Percentiles rank a stretch among this genome's conserved stretches.
Conservation (phyloP, 2,329 filamentous ascomycete species). For the Colletotrichum eleusines region DNA sequence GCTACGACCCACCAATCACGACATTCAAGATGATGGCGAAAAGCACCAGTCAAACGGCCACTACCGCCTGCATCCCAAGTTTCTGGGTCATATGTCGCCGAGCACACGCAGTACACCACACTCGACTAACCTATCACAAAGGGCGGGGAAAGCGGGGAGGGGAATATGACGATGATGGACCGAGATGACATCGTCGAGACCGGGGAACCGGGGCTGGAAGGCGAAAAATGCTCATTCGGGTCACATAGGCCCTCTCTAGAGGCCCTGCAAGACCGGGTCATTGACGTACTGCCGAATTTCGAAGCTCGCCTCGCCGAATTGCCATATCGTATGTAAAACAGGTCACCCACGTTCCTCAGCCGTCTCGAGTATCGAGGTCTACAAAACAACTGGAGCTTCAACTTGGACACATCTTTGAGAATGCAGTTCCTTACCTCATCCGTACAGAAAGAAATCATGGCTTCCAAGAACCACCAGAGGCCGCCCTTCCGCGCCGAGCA, state of each 20-base stretch:
- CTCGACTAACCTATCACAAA: conserved; percentile 50
- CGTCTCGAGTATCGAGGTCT: conserved; percentile 1
- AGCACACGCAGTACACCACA: not conserved
- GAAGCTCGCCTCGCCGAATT: conserved; percentile 2
- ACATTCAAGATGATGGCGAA: not conserved
- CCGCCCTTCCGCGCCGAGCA: conserved; percentile 81
- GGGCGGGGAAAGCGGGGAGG: conserved; percentile 47
- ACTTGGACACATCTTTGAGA: not conserved
- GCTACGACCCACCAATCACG: not conserved
- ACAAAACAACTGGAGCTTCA: not conserved
- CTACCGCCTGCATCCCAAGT: not conserved
- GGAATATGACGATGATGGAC: conserved; percentile 5
- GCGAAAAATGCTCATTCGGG: not conserved
- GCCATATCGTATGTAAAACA: conserved; percentile 13
- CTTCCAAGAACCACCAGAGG: conserved; percentile 38
- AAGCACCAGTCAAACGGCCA: not conserved
- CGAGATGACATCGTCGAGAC: conserved; percentile 32
- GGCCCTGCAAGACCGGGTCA: not conserved
- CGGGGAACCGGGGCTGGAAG: conserved; percentile 1
- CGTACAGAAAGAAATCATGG: conserved; percentile 16
- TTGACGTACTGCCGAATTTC: not conserved
- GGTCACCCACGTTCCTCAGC: not conserved
- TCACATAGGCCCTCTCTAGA: not conserved
- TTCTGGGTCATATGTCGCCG: conserved; percentile 3
- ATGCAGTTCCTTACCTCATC: conserved; percentile 21